Evolutionary conservation across 148 eudicot species (phyloP).

Genomic region (Chenopodium album): DNA sequence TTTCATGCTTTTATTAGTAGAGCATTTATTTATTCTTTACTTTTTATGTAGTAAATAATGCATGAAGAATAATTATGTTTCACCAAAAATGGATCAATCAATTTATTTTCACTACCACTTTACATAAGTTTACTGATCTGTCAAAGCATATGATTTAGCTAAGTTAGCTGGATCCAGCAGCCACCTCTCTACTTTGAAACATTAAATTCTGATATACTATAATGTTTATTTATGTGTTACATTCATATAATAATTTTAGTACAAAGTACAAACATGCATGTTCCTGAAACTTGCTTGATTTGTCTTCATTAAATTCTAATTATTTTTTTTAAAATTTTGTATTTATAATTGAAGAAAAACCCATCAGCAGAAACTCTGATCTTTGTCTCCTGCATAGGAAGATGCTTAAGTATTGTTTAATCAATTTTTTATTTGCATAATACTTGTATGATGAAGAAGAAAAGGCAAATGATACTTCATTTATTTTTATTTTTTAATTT

Average conservation of each 20-base stretch:
- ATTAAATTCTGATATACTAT: slow-evolving; percentile 16
- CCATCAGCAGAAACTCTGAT: slow-evolving; percentile 26
- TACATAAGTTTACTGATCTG: slow-evolving; percentile 23
- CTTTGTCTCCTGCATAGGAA: slow-evolving; percentile 34
- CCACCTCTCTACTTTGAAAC: slow-evolving; percentile 8
- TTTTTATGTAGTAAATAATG: slow-evolving; percentile 4
- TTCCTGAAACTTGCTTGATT: slow-evolving; percentile 33
- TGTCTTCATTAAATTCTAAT: slow-evolving; percentile 15
- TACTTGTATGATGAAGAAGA: background rate
- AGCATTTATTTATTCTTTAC: slow-evolving; percentile 23
- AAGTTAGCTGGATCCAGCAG: slow-evolving; percentile 24
- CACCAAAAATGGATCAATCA: slow-evolving; percentile 17
- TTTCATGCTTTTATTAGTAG: slow-evolving; percentile 7
- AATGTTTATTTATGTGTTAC: slow-evolving; percentile 14
- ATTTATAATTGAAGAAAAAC: background rate
- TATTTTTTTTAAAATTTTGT: background rate
- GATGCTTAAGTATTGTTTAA: slow-evolving; percentile 16
- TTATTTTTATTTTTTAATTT: background rate
- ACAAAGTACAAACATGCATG: slow-evolving; percentile 38
- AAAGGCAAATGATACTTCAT: background rate
- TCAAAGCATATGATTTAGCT: slow-evolving; percentile 26
- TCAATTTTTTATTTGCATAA: background rate
- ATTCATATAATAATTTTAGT: slow-evolving; percentile 19
- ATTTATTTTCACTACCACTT: slow-evolving; percentile 10
- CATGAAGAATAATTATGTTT: slow-evolving; percentile 2